phyloP scores from a whole-genome alignment of 345 rosid genomes.

The Populus pruinosa region DNA sequence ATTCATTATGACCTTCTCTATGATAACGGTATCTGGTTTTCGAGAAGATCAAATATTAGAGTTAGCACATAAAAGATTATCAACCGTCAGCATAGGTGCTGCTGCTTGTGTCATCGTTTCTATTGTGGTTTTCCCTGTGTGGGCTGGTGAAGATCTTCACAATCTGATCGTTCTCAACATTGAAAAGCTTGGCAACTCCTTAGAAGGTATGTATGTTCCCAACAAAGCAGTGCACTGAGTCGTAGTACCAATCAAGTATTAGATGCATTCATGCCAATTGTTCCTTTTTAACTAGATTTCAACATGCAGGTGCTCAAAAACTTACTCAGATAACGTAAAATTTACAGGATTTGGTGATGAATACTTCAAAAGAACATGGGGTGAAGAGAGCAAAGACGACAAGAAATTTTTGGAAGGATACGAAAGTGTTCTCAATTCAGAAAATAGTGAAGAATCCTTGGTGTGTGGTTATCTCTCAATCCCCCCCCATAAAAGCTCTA shows the following conservation, averaged over 20 bases:
- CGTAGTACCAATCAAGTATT: neutral
- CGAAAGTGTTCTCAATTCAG: conserved; percentile 54
- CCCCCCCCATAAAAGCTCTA: neutral
- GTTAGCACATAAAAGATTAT: conserved; percentile 52
- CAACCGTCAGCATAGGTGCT: conserved; percentile 63
- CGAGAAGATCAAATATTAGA: conserved; percentile 43
- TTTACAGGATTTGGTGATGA: conserved; percentile 58
- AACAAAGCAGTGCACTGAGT: neutral
- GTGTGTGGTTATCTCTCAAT: conserved; percentile 30
- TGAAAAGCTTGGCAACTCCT: conserved; percentile 31
- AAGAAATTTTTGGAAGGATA: conserved; percentile 44
- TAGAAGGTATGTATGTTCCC: conserved; percentile 27
- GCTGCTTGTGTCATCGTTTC: conserved; percentile 22
- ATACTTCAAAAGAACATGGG: conserved; percentile 33
- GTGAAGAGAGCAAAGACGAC: conserved; percentile 22
- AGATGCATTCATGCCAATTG: neutral
- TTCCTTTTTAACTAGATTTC: neutral
- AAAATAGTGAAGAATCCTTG: conserved; percentile 64
- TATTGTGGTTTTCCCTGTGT: conserved; percentile 37
- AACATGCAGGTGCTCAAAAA: neutral
- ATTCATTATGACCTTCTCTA: conserved; percentile 69
- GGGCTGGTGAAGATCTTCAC: conserved; percentile 45
- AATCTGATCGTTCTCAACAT: conserved; percentile 23
- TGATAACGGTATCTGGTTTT: conserved; percentile 67
- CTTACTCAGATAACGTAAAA: neutral